phyloP scores from a whole-genome alignment of 345 rosid genomes.

The Conringia planisiliqua region DNA sequence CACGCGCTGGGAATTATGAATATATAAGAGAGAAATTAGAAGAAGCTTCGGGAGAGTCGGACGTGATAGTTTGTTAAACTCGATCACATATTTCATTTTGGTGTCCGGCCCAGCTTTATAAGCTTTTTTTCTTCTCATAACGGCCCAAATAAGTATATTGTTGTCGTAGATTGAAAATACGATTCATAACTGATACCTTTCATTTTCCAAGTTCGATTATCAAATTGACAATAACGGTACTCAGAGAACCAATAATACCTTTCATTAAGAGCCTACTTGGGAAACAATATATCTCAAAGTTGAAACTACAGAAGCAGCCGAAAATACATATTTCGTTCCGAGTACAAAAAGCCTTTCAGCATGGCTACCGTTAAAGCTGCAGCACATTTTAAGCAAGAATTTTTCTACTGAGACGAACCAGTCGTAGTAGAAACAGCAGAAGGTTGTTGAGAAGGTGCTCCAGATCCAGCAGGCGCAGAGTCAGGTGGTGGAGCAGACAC shows the following conservation, averaged over 20 bases:
- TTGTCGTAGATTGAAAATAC: too few relatives aligned
- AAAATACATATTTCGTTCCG: constrained; percentile 8
- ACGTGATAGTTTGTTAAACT: constrained; percentile 32
- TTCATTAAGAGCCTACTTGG: not conserved
- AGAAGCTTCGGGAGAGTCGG: constrained; percentile 70
- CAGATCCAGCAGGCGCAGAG: not conserved
- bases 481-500: constrained; percentile 18
- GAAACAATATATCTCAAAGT: constrained; percentile 1
- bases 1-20: not conserved
- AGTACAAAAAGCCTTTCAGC: not conserved
- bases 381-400: not conserved
- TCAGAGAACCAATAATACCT: not conserved
- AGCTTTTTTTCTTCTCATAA: not conserved
- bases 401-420: not conserved
- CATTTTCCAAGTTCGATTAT: too few relatives aligned
- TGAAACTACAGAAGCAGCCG: not conserved
- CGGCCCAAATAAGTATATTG: not conserved
- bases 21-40: not conserved
- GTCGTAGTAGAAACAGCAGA: constrained; percentile 1
- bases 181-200: too few relatives aligned
- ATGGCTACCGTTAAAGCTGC: too few relatives aligned
- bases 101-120: constrained; percentile 14
- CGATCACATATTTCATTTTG: constrained; percentile 9
- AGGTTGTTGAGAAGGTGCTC: constrained; percentile 7
- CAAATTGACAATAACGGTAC: too few relatives aligned